Conservation (phyloP, 2,329 filamentous ascomycete species). For the Teratosphaeria gauchensis region DNA sequence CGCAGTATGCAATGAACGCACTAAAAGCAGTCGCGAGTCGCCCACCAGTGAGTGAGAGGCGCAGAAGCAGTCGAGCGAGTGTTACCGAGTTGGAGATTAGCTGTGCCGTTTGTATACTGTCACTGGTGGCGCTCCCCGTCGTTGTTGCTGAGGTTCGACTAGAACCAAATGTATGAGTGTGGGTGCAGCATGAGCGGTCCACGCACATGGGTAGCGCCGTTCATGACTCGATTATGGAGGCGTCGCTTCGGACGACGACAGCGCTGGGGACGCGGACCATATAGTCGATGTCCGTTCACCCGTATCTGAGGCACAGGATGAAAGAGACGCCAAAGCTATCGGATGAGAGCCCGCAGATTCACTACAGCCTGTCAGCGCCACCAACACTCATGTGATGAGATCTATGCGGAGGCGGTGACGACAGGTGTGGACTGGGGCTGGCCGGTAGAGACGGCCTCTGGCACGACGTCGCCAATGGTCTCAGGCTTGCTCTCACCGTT, state of each 20-base stretch:
- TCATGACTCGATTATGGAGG: neutral
- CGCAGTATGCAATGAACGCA: neutral
- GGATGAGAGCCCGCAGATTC: neutral
- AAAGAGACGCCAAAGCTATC: neutral
- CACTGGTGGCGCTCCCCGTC: neutral
- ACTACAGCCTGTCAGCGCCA: conserved; percentile 1
- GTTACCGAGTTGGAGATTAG: conserved; percentile 1
- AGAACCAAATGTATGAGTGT: neutral
- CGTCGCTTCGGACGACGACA: neutral
- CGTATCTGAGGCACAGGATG: neutral
- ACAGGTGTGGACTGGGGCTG: conserved; percentile 20
- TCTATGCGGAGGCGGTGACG: conserved; percentile 25
- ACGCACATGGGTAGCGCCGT: neutral
- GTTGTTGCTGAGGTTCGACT: neutral
- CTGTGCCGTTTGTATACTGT: neutral
- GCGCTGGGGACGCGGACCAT: neutral
- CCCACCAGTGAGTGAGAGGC: neutral
- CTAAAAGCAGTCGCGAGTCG: neutral
- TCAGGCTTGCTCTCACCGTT: conserved; percentile 15
- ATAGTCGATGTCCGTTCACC: neutral
- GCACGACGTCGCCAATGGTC: conserved; percentile 22
- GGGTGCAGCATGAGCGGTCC: neutral
- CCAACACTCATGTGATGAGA: neutral
- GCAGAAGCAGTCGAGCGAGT: conserved; percentile 1
- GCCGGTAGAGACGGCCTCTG: conserved; percentile 20